Evolutionary conservation across 345 rosid species (phyloP), one percentile per base, ranked within the genome.

Genomic region (Viola odorata): DNA sequence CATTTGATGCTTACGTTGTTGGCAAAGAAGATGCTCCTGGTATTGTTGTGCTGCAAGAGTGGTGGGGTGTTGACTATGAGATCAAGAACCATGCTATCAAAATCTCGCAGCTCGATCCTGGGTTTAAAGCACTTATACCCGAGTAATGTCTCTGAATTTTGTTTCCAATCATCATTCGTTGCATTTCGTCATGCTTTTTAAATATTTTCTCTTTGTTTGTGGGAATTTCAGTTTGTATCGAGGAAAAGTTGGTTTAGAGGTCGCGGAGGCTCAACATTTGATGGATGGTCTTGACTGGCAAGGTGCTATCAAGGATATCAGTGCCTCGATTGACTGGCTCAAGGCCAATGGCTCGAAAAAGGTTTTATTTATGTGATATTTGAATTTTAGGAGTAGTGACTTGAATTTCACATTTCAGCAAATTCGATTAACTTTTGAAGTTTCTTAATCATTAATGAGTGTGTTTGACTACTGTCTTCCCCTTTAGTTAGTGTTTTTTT

Each of bases 1-100:
- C 85, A 16, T 89, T 90, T 78, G 97, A 92, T 68, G 98, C 96
- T 0, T 92, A 85, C 60, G 87, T 92, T 53, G 86, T 92, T 40
- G 97, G 98, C 42, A 87, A 87, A 82, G 96, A 87, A 16, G 85
- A 82, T 50, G 96, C 91, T 10, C 96, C 96, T 0, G 98, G 98
- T 41, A 82, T 90, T 47, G 91, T 92, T 14, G 96, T 92, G 74
- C 72, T 92, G 57, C 97, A 92, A 57, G 98, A 92, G 70, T 92
- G 98, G 98, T 92, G 98, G 97, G 98, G 97, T 57, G 94, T 89
- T 73, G 98, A 92, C 68, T 92, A 71, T 54, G 97, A 92, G 83
- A 78, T 89, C 80, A 92, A 89, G 80, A 89, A 92, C 72, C 98
- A 92, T 54, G 97, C 98, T 41, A 12, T 69, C 51, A 85, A 89